These are phyloP conservation scores for Chaetothyriales sp. DNA, from an alignment of 2,329 filamentous ascomycete species.

Conservation along the genomic window DNA sequence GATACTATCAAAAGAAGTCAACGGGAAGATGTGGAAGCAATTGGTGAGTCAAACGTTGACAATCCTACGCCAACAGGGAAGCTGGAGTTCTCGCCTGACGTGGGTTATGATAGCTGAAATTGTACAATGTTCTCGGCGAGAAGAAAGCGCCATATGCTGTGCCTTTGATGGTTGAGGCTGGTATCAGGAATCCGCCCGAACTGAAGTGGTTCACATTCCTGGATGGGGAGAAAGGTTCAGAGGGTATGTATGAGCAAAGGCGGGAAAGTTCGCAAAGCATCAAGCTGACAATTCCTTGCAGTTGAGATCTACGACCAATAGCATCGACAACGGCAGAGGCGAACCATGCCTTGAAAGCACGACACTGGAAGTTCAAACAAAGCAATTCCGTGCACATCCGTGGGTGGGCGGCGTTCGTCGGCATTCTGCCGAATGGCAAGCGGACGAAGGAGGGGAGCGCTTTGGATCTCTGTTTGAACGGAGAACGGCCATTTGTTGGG, in stretches of 20 bases:
- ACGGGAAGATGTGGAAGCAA: conserved; percentile 14
- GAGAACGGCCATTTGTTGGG: background rate
- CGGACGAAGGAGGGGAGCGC: background rate
- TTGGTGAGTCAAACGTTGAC: conserved; percentile 8
- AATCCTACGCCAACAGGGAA: background rate
- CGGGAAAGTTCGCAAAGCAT: background rate
- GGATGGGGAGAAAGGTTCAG: conserved; percentile 11
- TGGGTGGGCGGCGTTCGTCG: background rate
- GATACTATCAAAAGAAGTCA: conserved; percentile 15
- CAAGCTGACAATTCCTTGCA: background rate
- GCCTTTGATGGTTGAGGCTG: conserved; percentile 12
- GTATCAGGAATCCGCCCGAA: conserved; percentile 1
- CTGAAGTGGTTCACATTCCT: conserved; percentile 18
- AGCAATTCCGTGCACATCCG: background rate
- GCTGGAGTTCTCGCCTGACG: background rate
- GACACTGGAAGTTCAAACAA: too few species aligned
- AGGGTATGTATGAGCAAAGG: background rate
- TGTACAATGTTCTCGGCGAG: conserved; percentile 16
- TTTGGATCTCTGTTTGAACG: background rate
- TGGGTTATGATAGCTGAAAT: conserved; percentile 2
- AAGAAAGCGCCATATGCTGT: conserved; percentile 14
- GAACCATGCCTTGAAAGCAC: background rate
- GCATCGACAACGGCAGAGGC: background rate
- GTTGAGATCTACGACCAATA: conserved; percentile 1
- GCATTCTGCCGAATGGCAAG: background rate